Evolutionary conservation across 1,284 basidiomycete genomes (phyloP), one percentile per base, ranked within the genome.

Genomic region (Cutaneotrichosporon daszewskae): DNA sequence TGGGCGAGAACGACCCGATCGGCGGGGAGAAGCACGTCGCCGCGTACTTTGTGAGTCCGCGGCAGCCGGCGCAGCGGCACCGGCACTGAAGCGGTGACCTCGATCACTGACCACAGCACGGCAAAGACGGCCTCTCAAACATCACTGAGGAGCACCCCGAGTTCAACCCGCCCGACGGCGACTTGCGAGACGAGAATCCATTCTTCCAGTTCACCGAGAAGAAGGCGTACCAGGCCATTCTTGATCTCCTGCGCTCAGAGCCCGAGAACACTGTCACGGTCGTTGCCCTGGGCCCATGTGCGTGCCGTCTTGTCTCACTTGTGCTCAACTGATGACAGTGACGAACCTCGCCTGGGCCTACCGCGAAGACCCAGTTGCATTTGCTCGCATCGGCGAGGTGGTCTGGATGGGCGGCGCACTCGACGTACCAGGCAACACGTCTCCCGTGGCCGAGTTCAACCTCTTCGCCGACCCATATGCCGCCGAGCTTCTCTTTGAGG

Each of bases 371-470:
- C 76, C 78, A 1, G 66, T 73, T 24, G 73, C 79, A 1, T 76
- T 78, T 44, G 67, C 83, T 14, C 74, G 75, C 11, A 74, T 83
- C 2, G 79, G 78, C 25, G 77, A 81, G 12, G 76, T 97, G 20
- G 74, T 92, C 16, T 83, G 83, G 64, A 97, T 97, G 91, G 94
- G 92, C n/a, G 92, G 91, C n/a, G 83, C 87, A 2, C 71, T 97
- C 23, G 90, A 96, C 55, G 86, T 87, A 16, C 89, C 91, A 0
- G 92, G 92, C 3, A 97, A 97, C 62, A 87, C 84, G 0, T 82
- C 77, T 13, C 80, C 88, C 4, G 76, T 80, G 0, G 84, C 88
- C 45, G 90, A 94, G 81, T 96, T 77, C 78, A 96, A 96, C 72
- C 90, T 86, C 62, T 95, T 85, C 55, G 90, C 91, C 3, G 92